Conservation (phyloP, 2,329 filamentous ascomycete species). For the Penicillium brevicompactum region DNA sequence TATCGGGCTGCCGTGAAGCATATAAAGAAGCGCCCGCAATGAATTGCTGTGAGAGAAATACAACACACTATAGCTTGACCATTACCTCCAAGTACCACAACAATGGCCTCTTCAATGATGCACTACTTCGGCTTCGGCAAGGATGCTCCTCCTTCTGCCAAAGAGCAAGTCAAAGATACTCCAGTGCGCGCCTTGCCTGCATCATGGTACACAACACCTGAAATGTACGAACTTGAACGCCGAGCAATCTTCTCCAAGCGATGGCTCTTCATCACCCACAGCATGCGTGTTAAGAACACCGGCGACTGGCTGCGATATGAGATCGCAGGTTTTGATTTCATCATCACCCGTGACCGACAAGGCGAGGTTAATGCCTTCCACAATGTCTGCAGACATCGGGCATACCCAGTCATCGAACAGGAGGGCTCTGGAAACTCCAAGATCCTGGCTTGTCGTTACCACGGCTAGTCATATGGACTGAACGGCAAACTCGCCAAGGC, state of each 20-base stretch:
- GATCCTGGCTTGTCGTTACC: constrained; percentile 24
- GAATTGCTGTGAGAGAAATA: not conserved
- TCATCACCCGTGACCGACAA: constrained; percentile 24
- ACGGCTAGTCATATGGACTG: constrained; percentile 27
- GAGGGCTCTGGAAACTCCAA: constrained; percentile 23
- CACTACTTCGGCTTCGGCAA: constrained; percentile 23
- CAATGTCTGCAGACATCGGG: constrained; percentile 26
- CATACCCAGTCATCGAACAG: constrained; percentile 26
- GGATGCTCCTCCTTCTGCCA: constrained; percentile 8
- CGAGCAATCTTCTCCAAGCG: constrained; percentile 25
- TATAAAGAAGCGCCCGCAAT: not conserved
- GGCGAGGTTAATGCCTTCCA: constrained; percentile 24
- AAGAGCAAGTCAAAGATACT: constrained; percentile 11
- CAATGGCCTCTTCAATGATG: constrained; percentile 21
- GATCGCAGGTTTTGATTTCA: constrained; percentile 24
- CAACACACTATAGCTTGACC: not conserved
- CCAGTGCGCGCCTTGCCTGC: constrained; percentile 22
- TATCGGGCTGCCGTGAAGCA: too few species aligned
- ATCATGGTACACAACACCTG: constrained; percentile 26
- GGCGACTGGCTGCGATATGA: constrained; percentile 28
- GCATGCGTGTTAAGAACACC: constrained; percentile 21
- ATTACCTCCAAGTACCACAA: not conserved
- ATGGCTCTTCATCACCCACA: constrained; percentile 27
- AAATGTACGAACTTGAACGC: constrained; percentile 27
- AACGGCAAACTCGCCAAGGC: constrained; percentile 29